Evolutionary conservation across 371 early-diverging fungal species (phyloP), one percentile per base, ranked within the genome.

Genomic region (Saksenaea oblongispora): DNA sequence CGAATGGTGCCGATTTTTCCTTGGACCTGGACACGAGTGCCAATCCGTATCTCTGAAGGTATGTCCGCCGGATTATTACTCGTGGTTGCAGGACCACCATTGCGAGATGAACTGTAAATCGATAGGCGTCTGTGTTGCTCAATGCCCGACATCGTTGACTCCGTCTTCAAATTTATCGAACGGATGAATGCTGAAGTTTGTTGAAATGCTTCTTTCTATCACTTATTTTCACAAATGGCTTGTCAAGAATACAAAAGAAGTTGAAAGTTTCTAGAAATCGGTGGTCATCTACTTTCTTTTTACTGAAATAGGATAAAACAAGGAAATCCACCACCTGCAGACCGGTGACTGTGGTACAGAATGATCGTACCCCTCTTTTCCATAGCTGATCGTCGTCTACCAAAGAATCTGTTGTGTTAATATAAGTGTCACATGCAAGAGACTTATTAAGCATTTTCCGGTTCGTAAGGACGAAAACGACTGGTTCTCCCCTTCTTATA

Each of bases 1-100:
- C 84, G 82, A 39, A 91, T 72, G 3, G 79, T 79, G 26, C 88
- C 86, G 65, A 65, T 63, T 54, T 83, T 83, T 4, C 90, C 90
- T 63, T 89, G 84, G 59, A 85, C 89, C 54, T 82, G 82, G 56
- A 83, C 85, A 28, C 86, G 83, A 22, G 75, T 65, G 42, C 84
- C 85, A 60, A 84, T 60, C 68, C 69, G 70, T 22, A 85, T 70
- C 34, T 79, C 79, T 18, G 64, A 61, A 13, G 61, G 28, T 26
- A 36, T 28, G 15, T 73, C 73, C 51, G 7, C 51, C 5, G 51
- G 18, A 11, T 22, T 47, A 22, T 22, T 47, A 22, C 22, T 47
- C 17, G 51, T 47, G 51, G 34, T 22, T 34, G 17, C 13, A 47
- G 27, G 22, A 18, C 65, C 62, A 10, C 69, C 65, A 39, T 70